Evolutionary conservation across 139 green algal genomes (phyloP), one percentile per base, ranked within the genome.

Genomic region (Haematococcus lacustris): DNA sequence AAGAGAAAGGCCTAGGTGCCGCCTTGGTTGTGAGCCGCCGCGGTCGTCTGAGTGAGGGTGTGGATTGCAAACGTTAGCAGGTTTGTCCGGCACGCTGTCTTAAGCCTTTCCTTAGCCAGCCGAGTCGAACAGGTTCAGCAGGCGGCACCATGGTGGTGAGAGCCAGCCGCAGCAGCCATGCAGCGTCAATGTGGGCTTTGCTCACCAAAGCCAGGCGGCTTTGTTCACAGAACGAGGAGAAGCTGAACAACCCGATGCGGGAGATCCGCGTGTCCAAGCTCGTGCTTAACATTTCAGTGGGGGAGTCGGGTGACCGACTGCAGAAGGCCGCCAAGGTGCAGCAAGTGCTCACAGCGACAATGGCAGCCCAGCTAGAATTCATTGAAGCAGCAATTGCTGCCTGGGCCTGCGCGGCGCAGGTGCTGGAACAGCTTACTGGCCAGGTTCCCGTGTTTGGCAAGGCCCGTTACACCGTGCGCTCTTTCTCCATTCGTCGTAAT

Each of bases 361-460:
- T n/a, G n/a, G n/a, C n/a, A n/a, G n/a, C n/a, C n/a, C n/a, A n/a
- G n/a, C n/a, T n/a, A n/a, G n/a, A n/a, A n/a, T n/a, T n/a, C n/a
- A n/a, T n/a, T n/a, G n/a, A n/a, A n/a, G n/a, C n/a, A n/a, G 23
- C 50, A 60, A n/a, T n/a, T n/a, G n/a, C n/a, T n/a, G n/a, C n/a
- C n/a, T n/a, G n/a, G n/a, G n/a, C n/a, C n/a, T 53, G 43, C 17
- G 43, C 43, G 17, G 5, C 70, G 51, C 75, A 98, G 93, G 95
- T 99, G 81, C 84, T 99, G 81, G 96, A 99, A 86, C 95, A 99
- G 90, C 92, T 99, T 62, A 98, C 96, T 41, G 96, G 94, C 39
- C 96, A 99, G 90, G 83, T 93, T 82, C 96, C 96, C 70, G 88
- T 98, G 65, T 99, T 94, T 74, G 93, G 95, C 74, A 98, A 97